phyloP scores from a whole-genome alignment of 768 basidiomycete genomes.

The Lyophyllum atratum region DNA sequence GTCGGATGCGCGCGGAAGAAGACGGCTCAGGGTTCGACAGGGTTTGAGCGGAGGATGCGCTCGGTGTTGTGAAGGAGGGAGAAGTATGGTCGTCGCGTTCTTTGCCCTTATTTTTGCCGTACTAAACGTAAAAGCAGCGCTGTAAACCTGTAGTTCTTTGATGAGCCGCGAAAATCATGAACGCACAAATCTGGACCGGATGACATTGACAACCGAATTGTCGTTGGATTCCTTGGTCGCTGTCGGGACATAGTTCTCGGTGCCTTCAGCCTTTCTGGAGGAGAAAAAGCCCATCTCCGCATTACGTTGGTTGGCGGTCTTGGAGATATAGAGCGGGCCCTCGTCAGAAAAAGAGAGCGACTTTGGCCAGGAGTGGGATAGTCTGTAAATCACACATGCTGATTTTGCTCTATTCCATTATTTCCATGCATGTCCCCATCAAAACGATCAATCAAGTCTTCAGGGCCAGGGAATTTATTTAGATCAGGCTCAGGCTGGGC shows the following conservation, averaged over 20 bases:
- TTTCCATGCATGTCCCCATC: not conserved
- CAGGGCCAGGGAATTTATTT: conserved; percentile 21
- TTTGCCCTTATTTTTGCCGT: conserved; percentile 61
- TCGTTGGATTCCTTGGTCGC: conserved; percentile 25
- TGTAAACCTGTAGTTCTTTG: conserved; percentile 12
- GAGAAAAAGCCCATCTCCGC: conserved; percentile 57
- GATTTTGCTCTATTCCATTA: not conserved
- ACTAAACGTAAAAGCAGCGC: conserved; percentile 34
- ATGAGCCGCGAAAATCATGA: conserved; percentile 18
- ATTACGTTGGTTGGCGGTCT: conserved; percentile 29
- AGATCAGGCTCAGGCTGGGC: not conserved
- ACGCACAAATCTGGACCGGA: conserved; percentile 64
- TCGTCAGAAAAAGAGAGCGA: not conserved
- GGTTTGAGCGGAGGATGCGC: conserved; percentile 37
- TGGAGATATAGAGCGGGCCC: not conserved
- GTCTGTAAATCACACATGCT: not conserved
- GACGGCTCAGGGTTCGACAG: conserved; percentile 34
- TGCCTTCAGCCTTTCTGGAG: conserved; percentile 47
- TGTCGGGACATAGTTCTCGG: conserved; percentile 33
- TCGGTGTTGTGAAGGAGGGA: conserved; percentile 31
- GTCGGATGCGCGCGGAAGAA: conserved; percentile 17
- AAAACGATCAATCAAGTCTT: conserved; percentile 9
- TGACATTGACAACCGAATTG: conserved; percentile 56
- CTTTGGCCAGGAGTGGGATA: not conserved
- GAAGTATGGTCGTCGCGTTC: conserved; percentile 42